These are phyloP conservation scores for Neurospora sp. DNA, from an alignment of 2,329 filamentous ascomycete genomes.

Conservation along the genomic window DNA sequence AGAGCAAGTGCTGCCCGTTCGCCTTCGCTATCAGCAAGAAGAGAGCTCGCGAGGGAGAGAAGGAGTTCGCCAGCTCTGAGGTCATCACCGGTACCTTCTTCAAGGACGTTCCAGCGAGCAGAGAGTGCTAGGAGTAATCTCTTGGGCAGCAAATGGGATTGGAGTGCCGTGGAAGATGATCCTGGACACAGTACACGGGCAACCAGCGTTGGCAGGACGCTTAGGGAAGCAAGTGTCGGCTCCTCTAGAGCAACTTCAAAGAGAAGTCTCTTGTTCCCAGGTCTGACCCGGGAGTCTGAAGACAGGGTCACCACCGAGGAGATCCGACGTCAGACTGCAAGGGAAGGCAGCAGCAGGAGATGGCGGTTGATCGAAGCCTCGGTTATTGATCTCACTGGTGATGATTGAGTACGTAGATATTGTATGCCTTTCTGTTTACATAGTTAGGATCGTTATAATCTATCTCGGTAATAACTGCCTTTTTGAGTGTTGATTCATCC, in stretches of 20 bases:
- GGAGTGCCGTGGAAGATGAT: background rate
- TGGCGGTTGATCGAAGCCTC: conserved; percentile 16
- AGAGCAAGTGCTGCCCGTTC: too few relatives aligned
- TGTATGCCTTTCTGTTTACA: background rate
- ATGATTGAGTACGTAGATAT: conserved; percentile 7
- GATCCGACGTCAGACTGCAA: background rate
- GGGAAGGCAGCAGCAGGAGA: background rate
- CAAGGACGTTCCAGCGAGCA: background rate
- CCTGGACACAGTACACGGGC: background rate
- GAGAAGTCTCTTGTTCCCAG: background rate
- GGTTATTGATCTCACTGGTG: conserved; percentile 18
- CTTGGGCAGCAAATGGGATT: background rate
- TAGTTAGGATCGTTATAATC: background rate
- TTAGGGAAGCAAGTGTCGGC: background rate
- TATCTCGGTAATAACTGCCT: background rate
- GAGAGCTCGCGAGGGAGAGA: background rate
- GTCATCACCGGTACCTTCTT: background rate
- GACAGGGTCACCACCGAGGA: background rate
- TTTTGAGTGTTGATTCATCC: background rate
- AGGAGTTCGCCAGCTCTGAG: background rate
- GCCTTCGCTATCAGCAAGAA: background rate
- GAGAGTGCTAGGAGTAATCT: background rate
- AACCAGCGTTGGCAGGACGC: background rate
- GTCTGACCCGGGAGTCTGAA: background rate
- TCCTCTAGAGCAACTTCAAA: background rate